Base-by-base conservation (phyloP, 306 rosid species). In the Cicer bijugum region DNA sequence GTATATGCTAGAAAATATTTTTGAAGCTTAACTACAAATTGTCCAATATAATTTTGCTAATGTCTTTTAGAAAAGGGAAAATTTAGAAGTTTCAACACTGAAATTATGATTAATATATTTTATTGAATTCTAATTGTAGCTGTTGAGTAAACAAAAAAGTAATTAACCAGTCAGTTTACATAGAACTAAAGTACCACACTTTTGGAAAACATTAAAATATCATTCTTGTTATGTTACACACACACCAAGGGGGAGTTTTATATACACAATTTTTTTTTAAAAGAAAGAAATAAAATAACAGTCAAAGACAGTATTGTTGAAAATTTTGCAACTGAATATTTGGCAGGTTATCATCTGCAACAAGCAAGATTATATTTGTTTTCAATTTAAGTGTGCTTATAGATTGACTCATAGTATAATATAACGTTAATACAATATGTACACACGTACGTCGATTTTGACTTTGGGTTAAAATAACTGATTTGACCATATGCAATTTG, bases 341-440 rank as follows among this genome's bases (percentile, higher is more conserved):
- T 28, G 6, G 35, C 53, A 48, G 6, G 68, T 55, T 46, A 2
- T 50, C 7, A 45, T 72, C 37, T 2, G 1, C 38, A 60, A 70
- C 43, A 47, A 47, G 63, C 8, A 72, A 57, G 23, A 3, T 28
- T 48, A 11, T 39, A 0, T 44, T 23, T 3, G 28, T 73, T 62
- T 78, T 78, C 81, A 68, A 78, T 48, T 62, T 55, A n/a, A 62
- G 78, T 69, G 77, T 73, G 81, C 78, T 67, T 17, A 28, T 28
- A 28, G 35, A 28, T 28, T 3, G 35, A 28, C 35, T 4, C 68
- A 42, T 42, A 42, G 43, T 42, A 42, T 19, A 6, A 16, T 71
- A 46, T 16, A 61, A 66, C 14, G 57, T 43, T 43, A 19, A 56
- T 35, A 53, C 19, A 63, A 46, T 50, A 48, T 40, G 71, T n/a